These are phyloP conservation scores for Volutella citrinella DNA, from an alignment of 2,329 filamentous ascomycete genomes.

Conservation along the genomic window DNA sequence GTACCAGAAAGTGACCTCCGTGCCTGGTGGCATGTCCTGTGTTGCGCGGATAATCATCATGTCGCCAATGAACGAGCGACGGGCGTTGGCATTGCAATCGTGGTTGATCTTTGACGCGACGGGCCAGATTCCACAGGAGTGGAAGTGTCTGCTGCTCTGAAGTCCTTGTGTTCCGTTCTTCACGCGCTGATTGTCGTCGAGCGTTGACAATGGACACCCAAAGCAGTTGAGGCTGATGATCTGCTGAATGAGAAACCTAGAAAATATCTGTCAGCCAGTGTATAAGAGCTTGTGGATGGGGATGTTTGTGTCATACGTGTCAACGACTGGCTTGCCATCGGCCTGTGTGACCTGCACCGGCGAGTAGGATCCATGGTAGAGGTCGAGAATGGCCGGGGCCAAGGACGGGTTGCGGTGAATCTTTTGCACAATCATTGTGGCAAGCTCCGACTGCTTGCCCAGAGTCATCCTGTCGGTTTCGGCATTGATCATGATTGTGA, in stretches of 20 bases:
- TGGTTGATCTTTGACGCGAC: constrained; percentile 52
- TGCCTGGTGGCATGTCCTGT: constrained; percentile 36
- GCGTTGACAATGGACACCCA: constrained; percentile 26
- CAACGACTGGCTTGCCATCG: constrained; percentile 41
- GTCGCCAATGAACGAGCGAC: constrained; percentile 51
- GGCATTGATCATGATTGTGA: constrained; percentile 35
- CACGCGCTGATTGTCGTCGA: not conserved
- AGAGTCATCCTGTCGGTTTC: constrained; percentile 27
- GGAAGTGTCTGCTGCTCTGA: constrained; percentile 4
- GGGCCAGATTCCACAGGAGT: constrained; percentile 44
- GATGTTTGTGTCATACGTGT: constrained; percentile 44
- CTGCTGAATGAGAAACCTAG: constrained; percentile 43
- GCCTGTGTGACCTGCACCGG: constrained; percentile 8
- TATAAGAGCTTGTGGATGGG: too few species aligned
- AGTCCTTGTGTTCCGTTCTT: too few species aligned
- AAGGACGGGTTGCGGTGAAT: constrained; percentile 36
- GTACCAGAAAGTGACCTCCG: constrained; percentile 46
- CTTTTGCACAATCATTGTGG: constrained; percentile 42
- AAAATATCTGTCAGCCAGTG: not conserved
- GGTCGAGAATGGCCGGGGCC: constrained; percentile 15
- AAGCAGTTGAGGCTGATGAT: constrained; percentile 45
- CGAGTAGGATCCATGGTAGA: constrained; percentile 40
- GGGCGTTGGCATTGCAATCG: constrained; percentile 45
- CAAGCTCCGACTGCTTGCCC: constrained; percentile 40
- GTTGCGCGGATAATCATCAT: constrained; percentile 49